Evolutionary conservation across 192 early-diverging fungal species (phyloP), one percentile per base, ranked within the genome.

Genomic region (Gonapodya prolifera): DNA sequence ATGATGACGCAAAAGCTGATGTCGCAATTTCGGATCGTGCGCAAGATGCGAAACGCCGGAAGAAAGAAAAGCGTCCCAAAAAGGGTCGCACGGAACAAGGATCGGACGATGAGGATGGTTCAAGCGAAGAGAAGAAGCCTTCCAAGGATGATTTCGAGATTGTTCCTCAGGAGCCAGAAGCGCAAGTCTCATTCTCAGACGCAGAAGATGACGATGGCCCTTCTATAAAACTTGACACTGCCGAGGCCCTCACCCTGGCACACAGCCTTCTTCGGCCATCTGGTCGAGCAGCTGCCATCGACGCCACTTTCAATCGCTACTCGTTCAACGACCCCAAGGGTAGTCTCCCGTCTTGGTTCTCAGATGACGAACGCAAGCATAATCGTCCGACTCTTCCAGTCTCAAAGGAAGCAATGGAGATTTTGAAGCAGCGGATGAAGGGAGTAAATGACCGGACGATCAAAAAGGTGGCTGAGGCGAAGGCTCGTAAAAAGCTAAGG

Each of bases 381-480:
- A 97, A 95, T 87, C 92, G 93, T 78, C 92, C 92, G 30, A 84
- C 90, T 78, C 81, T 96, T 70, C 98, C 98, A 2, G 91, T 98
- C n/a, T 94, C 96, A 31, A 98, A 98, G 83, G 98, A 99, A 86
- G 96, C 98, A 1, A 91, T 97, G 13, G 83, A 91, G 34, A 88
- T 93, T 73, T 89, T 99, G 77, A 83, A 86, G 77, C 91, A 95
- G 70, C 89, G 91, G 77, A 86, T 95, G 75, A 89, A 89, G 84
- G 95, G 93, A 29, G 86, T 99, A 79, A 92, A 99, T 82, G 98
- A 95, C 1, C 92, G 96, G 30, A 96, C 98, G 29, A 99, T 99
- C 84, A 99, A 99, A 84, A 99, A 98, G 89, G 92, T 99, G 35
- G 96, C 95, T 8, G 98, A 99, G 86, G 98, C 98, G 69, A 98